Evolutionary conservation across 257 asterid species (phyloP).

Genomic region (Plantago major): DNA sequence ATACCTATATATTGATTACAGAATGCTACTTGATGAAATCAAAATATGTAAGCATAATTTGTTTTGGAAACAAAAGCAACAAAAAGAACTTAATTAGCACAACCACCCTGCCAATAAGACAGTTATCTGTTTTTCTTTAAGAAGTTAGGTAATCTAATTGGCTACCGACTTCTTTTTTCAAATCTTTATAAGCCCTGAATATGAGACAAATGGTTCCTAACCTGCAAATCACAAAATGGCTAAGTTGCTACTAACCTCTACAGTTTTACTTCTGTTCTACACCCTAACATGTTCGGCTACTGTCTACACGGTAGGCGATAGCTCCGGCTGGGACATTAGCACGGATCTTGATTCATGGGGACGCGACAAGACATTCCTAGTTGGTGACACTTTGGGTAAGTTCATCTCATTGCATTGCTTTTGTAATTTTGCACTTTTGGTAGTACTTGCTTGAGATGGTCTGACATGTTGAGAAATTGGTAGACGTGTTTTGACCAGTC

Average conservation of each 20-base stretch:
- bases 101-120: too few species aligned
- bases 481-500: background rate
- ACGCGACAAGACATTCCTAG: conserved; percentile 40
- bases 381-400: conserved; percentile 68
- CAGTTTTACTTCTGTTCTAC: conserved; percentile 21
- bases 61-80: too few species aligned
- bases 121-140: conserved; percentile 1
- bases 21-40: too few species aligned
- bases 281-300: conserved; percentile 42
- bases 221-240: conserved; percentile 33
- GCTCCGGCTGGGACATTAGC: conserved; percentile 89
- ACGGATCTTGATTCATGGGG: conserved; percentile 72
- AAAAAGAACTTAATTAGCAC: too few species aligned
- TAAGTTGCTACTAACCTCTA: conserved; percentile 23
- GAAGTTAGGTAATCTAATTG: conserved; percentile 53
- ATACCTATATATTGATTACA: too few species aligned
- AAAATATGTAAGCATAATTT: too few species aligned
- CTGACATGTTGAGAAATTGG: too few species aligned
- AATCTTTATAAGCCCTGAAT: conserved; percentile 12
- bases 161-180: background rate
- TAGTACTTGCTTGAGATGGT: too few species aligned
- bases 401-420: background rate
- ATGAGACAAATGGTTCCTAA: background rate
- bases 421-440: too few species aligned
- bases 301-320: conserved; percentile 58